Conservation (phyloP, 2,329 filamentous ascomycete species). For the Uncinocarpus reesii region DNA sequence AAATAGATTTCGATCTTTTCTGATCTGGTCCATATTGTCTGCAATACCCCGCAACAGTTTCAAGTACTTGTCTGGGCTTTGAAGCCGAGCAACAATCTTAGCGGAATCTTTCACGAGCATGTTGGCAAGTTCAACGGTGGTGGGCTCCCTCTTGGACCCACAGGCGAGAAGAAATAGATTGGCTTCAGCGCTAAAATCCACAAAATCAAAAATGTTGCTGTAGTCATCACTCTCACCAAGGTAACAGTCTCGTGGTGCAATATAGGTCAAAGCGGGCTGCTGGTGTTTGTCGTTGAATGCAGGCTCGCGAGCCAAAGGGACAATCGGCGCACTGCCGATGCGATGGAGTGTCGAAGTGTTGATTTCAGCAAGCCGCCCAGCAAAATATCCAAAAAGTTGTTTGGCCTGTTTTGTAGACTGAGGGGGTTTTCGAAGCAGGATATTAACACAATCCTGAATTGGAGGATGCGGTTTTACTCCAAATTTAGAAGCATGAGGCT, state of each 20-base stretch:
- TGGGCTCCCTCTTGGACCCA: constrained; percentile 85
- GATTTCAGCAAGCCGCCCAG: constrained; percentile 64
- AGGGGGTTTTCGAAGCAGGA: constrained; percentile 63
- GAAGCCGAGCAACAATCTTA: constrained; percentile 66
- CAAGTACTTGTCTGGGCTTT: constrained; percentile 76
- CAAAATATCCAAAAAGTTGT: constrained; percentile 72
- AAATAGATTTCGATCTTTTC: constrained; percentile 68
- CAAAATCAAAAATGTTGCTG: constrained; percentile 89
- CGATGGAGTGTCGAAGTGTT: constrained; percentile 49
- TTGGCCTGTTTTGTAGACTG: constrained; percentile 55
- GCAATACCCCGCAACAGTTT: constrained; percentile 71
- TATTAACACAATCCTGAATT: constrained; percentile 64
- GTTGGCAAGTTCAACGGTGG: constrained; percentile 70
- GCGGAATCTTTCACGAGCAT: constrained; percentile 77
- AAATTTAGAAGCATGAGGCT: constrained; percentile 71
- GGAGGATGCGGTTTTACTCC: constrained; percentile 75
- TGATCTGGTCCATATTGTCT: constrained; percentile 58
- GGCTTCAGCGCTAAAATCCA: constrained; percentile 79
- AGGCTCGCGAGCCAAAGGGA: constrained; percentile 49
- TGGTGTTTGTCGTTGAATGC: constrained; percentile 32
- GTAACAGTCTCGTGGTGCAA: constrained; percentile 66
- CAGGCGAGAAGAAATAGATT: constrained; percentile 82
- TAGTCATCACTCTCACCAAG: constrained; percentile 64
- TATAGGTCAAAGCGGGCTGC: constrained; percentile 39
- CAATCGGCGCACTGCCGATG: constrained; percentile 56